Base-by-base conservation (phyloP, 2,329 filamentous ascomycete species). In the Cryphonectria radicalis region DNA sequence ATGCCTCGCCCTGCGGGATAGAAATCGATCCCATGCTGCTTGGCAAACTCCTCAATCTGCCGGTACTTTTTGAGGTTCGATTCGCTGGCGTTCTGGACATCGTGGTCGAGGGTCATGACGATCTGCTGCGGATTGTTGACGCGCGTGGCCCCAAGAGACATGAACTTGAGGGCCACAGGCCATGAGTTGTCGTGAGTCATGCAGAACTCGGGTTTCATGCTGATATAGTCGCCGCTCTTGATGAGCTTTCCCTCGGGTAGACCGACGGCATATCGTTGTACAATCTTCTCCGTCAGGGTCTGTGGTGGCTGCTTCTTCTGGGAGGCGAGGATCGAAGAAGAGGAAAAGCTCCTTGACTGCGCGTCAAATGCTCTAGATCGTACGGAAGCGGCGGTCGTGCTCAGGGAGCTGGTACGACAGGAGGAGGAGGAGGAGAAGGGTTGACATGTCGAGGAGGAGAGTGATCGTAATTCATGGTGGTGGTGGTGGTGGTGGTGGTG, bases 41-140 rank as follows among this genome's bases (percentile, higher is more conserved):
- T 86, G 0, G 93, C 95, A 82, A 98, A 97, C 73, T 90, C 87
- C 79, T 96, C 90, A 67, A 98, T 97, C 77, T 92, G 88, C 22
- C 81, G 78, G 80, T 97, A 98, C 78, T 98, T 98, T 76, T 91
- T 90, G 57, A 97, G 79, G 77, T 97, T 97, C 74, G 89, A 83
- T 73, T 93, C 90, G 70, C 84, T 89, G 81, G 91, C 93, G 80
- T 97, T 96, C 78, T 97, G 93, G 0, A 97, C 92, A 76, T 97
- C 93, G 78, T 97, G 95, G 77, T 97, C 94, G 2, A 97, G 82
- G 0, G 93, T 92, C 85, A 96, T 91, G 25, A 97, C 92, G 40
- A 96, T 84, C 82, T 97, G 94, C 32, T 85, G 82, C 2, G 86
- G 87, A 79, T 95, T 83, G 75, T 93, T 86, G 77, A 97, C 87